Percentiles rank a stretch among this genome's conserved stretches.
Conservation (phyloP, 495 filamentous ascomycete genomes). For the Glutinoglossum americanum region DNA sequence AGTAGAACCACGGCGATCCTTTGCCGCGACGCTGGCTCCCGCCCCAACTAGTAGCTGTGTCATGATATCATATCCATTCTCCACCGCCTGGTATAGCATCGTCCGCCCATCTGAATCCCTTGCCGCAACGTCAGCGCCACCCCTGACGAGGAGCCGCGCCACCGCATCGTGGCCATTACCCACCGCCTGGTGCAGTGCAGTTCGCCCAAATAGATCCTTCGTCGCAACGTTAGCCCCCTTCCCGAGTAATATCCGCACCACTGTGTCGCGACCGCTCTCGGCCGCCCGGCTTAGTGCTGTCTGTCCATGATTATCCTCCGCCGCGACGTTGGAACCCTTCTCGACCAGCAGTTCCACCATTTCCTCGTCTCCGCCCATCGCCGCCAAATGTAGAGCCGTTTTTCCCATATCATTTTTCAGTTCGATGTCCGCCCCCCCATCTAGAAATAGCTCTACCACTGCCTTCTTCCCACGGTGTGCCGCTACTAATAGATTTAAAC, state of each 20-base stretch:
- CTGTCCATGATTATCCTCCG: no score
- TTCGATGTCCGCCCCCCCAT: background rate
- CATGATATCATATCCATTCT: no score
- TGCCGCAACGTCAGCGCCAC: no score
- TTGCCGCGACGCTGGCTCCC: background rate
- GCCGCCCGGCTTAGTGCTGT: no score
- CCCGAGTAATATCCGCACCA: background rate
- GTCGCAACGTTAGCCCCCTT: background rate
- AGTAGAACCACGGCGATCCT: background rate
- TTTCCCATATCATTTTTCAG: background rate
- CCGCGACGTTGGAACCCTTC: no score
- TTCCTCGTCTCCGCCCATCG: conserved; percentile 3
- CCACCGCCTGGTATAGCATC: no score
- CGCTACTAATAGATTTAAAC: background rate
- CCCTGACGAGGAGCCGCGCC: no score
- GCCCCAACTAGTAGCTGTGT: background rate
- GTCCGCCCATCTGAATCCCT: no score
- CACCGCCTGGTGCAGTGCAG: no score
- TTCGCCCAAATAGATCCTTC: background rate
- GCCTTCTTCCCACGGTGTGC: background rate
- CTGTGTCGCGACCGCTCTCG: no score
- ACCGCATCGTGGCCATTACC: no score
- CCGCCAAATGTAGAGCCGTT: conserved; percentile 3
- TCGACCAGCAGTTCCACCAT: background rate
- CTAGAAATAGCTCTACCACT: background rate